Evolutionary conservation across 1,284 basidiomycete species (phyloP), one percentile per base, ranked within the genome.

Genomic region (Neolentinus lepideus): DNA sequence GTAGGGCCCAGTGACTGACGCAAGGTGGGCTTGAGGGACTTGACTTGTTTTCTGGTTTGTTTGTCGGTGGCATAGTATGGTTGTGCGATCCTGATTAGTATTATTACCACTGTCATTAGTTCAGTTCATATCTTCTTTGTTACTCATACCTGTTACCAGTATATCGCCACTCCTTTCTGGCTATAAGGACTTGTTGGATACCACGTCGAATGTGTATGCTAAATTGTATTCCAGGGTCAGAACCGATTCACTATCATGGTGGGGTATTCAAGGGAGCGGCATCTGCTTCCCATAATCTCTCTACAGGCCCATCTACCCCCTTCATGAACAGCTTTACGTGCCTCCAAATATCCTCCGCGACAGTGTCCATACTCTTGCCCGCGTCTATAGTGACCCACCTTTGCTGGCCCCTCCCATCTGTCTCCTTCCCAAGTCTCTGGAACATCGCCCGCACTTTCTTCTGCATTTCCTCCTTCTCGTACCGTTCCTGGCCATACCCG

Each of bases 401-500:
- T n/a, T 52, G 48, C 61, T 59, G 66, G 68, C 57, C 66, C 67
- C 51, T 31, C 29, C 63, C 63, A 22, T 66, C 66, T 61, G 80
- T 75, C 62, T 87, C 84, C 26, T 69, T 65, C 0, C 78, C 84
- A 48, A 96, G 85, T 55, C 71, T 69, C 55, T 70, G 68, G 65
- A 94, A 95, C 31, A 86, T 70, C 29, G 74, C 70, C 29, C 86
- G 70, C 16, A 94, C 92, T 36, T 77, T 73, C 31, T 67, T 69
- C 68, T 96, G 94, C 69, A 92, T 78, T 31, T 86, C 85, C 58
- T 85, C 79, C 58, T 80, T 85, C 72, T 95, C 92, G 63, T 94
- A 94, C 24, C 95, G 79, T 73, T 99, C 96, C 54, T 83, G 79
- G 0, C 97, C 97, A 63, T 90, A 99, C 0, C 91, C 93, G 1